Evolutionary conservation across 192 early-diverging fungal genomes (phyloP).

Genomic region (Phlyctochytrium bullatum): DNA sequence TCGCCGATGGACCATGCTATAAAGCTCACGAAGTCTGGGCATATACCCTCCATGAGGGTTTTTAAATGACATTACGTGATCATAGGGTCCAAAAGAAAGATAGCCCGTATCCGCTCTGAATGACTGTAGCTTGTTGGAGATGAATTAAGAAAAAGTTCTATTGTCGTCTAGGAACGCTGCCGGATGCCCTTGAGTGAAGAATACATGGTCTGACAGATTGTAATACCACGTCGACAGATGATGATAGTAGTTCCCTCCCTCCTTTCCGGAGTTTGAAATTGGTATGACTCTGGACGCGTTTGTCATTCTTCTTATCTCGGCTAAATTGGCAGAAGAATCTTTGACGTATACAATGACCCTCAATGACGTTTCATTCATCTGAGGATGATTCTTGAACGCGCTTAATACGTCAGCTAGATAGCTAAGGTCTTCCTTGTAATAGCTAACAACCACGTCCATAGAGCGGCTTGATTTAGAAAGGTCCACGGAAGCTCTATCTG

Average conservation of each 20-base stretch:
- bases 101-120: too few relatives aligned
- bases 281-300: not conserved
- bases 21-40: too few relatives aligned
- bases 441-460: not conserved
- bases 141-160: too few relatives aligned
- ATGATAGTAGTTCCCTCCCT: not conserved
- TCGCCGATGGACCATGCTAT: too few relatives aligned
- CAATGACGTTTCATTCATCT: not conserved
- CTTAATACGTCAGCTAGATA: not conserved
- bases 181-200: too few relatives aligned
- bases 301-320: not conserved
- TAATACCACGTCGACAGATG: not conserved
- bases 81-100: too few relatives aligned
- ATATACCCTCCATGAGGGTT: too few relatives aligned
- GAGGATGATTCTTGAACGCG: not conserved
- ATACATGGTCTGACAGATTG: too few relatives aligned
- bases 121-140: too few relatives aligned
- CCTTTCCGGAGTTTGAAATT: not conserved
- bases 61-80: too few relatives aligned
- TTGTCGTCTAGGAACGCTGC: too few relatives aligned
- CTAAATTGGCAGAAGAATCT: not conserved
- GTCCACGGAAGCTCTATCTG: too few relatives aligned
- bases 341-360: not conserved
- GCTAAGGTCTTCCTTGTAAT: not conserved
- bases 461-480: not conserved